Percentiles rank a stretch among this genome's conserved stretches.
These are phyloP conservation scores for Escovopsis sp. DNA, from an alignment of 2,329 filamentous ascomycete species.

Conservation along the genomic window DNA sequence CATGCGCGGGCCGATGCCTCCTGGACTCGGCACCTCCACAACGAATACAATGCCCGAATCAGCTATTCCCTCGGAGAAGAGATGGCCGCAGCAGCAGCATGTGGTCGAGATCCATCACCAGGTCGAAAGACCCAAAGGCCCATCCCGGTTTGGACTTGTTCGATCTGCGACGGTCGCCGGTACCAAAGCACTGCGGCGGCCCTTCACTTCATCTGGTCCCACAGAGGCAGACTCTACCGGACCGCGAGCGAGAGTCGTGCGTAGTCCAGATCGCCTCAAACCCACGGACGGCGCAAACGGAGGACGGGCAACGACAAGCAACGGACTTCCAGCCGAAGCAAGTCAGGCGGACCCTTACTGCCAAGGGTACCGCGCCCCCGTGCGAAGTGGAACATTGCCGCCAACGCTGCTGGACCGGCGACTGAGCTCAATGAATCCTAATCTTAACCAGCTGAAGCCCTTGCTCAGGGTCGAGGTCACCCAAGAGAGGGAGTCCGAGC, in stretches of 20 bases:
- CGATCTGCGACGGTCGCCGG: neutral
- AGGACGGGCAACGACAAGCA: neutral
- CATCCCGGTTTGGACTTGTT: neutral
- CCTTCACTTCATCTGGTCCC: neutral
- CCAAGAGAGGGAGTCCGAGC: too few species aligned
- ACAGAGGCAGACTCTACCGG: neutral
- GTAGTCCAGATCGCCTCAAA: neutral
- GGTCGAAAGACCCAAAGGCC: neutral
- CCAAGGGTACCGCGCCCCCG: neutral
- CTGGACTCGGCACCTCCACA: neutral
- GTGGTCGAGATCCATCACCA: neutral
- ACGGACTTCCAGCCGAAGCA: neutral
- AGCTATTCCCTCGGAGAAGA: neutral
- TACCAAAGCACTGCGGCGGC: neutral
- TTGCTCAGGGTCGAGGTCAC: conserved; percentile 33
- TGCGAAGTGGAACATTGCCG: neutral
- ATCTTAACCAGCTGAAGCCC: neutral
- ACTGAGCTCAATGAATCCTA: neutral
- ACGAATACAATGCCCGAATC: neutral
- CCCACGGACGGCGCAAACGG: neutral
- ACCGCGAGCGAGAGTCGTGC: neutral
- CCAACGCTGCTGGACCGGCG: neutral
- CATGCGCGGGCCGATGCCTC: neutral
- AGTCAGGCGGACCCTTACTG: neutral
- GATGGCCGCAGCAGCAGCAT: neutral